Conservation (phyloP, 345 rosid genomes). For the Gossypium anomalum region DNA sequence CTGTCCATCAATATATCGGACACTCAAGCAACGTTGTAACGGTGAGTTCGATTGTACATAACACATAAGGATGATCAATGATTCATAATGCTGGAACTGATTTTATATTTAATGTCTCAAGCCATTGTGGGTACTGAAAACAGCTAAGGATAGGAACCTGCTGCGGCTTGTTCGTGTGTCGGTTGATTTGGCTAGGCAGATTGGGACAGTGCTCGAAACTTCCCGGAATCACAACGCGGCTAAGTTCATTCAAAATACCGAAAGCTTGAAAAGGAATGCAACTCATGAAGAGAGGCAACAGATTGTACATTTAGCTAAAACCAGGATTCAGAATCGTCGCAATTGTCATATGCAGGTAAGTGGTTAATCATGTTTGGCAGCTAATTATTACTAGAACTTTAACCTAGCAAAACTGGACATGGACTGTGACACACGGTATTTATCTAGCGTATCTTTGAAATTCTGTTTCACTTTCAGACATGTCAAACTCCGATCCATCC, state of each 20-base stretch:
- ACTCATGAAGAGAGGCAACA: constrained; percentile 48
- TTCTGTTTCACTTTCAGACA: constrained; percentile 45
- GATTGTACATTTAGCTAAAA: constrained; percentile 57
- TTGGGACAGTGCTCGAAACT: constrained; percentile 62
- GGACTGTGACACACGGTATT: not conserved
- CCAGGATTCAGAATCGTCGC: constrained; percentile 73
- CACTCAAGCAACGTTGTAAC: constrained; percentile 68
- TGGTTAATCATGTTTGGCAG: constrained; percentile 2
- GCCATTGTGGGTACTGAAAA: constrained; percentile 87
- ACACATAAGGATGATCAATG: not conserved
- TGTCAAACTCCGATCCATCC: constrained; percentile 82
- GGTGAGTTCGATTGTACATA: constrained; percentile 45
- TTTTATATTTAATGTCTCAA: constrained; percentile 31
- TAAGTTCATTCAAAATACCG: constrained; percentile 27
- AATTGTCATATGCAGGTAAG: constrained; percentile 71
- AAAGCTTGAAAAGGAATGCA: constrained; percentile 28
- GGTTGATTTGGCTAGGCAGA: constrained; percentile 82
- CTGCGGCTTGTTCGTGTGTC: constrained; percentile 84
- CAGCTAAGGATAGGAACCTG: constrained; percentile 57
- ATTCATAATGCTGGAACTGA: constrained; percentile 17
- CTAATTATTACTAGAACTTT: not conserved
- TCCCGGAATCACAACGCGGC: constrained; percentile 31
- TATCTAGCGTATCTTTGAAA: not conserved
- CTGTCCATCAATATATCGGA: constrained; percentile 65
- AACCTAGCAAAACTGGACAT: not conserved